These are phyloP conservation scores for Alternaria arborescens DNA, from an alignment of 2,329 filamentous ascomycete species.

Conservation along the genomic window DNA sequence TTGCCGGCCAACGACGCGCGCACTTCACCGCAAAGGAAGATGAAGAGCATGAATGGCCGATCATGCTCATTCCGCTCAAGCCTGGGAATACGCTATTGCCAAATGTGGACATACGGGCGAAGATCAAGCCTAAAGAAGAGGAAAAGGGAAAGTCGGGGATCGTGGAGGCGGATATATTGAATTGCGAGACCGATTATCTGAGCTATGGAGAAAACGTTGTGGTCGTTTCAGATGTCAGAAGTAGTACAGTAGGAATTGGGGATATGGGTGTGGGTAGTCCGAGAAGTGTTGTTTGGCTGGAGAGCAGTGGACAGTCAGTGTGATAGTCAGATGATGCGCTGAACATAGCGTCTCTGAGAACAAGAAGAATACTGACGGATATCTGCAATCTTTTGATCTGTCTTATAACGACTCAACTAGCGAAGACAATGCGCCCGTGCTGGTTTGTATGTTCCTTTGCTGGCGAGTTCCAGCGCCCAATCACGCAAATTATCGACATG, in stretches of 20 bases:
- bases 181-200: slow-evolving; percentile 80
- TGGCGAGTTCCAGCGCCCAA: too few species aligned
- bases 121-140: slow-evolving; percentile 54
- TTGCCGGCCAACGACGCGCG: slow-evolving; percentile 81
- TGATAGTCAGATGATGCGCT: not conserved
- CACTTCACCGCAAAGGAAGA: slow-evolving; percentile 70
- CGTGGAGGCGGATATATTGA: slow-evolving; percentile 47
- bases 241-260: slow-evolving; percentile 63
- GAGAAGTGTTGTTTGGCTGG: slow-evolving; percentile 42
- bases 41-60: slow-evolving; percentile 63
- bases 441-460: not conserved
- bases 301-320: slow-evolving; percentile 22
- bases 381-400: not conserved
- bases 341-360: not conserved
- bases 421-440: not conserved
- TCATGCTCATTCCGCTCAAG: slow-evolving; percentile 82
- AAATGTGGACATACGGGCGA: slow-evolving; percentile 75
- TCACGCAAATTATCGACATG: too few species aligned
- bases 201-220: slow-evolving; percentile 80
- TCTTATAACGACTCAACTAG: not conserved
- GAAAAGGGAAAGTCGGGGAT: slow-evolving; percentile 25
- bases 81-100: slow-evolving; percentile 82
- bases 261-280: slow-evolving; percentile 35
- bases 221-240: slow-evolving; percentile 74
- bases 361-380: not conserved